A percentile compares a stretch with the other conserved stretches of the same genome.
Conservation (phyloP, 2,329 filamentous ascomycete genomes). For the Albifimbria verrucaria region DNA sequence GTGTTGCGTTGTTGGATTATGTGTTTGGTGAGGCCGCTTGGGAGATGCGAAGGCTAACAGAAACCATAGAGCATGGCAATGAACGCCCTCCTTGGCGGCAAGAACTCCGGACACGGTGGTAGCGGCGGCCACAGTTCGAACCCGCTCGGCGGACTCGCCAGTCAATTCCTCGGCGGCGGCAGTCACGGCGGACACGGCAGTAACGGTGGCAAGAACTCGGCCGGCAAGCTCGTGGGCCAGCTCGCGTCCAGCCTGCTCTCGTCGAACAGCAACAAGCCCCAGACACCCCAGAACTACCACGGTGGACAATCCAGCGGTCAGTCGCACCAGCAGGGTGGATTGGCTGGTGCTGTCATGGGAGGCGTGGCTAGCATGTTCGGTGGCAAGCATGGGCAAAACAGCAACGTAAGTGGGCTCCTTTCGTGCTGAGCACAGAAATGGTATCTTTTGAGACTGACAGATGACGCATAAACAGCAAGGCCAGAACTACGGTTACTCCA, state of each 20-base stretch:
- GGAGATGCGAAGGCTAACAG: not conserved
- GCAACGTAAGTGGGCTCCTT: slow-evolving; percentile 23
- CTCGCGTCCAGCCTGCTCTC: slow-evolving; percentile 55
- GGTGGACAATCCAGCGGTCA: slow-evolving; percentile 39
- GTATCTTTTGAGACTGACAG: slow-evolving; percentile 2
- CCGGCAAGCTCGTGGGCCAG: slow-evolving; percentile 56
- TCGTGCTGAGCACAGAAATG: not conserved
- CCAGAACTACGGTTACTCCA: slow-evolving; percentile 63
- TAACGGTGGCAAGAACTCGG: slow-evolving; percentile 34
- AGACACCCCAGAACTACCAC: slow-evolving; percentile 44
- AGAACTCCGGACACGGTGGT: slow-evolving; percentile 25
- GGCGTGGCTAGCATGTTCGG: slow-evolving; percentile 54
- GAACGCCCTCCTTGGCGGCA: slow-evolving; percentile 53
- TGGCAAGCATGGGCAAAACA: slow-evolving; percentile 35
- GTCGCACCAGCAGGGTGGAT: slow-evolving; percentile 38
- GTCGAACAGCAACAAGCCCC: slow-evolving; percentile 41
- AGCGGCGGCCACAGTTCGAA: slow-evolving; percentile 31
- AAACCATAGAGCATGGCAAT: slow-evolving; percentile 52
- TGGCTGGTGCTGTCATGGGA: slow-evolving; percentile 53
- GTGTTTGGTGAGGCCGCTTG: not conserved
- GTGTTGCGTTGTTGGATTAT: slow-evolving; percentile 9
- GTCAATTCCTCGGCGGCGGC: slow-evolving; percentile 38
- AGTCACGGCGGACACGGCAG: slow-evolving; percentile 29
- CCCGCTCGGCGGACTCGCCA: slow-evolving; percentile 41
- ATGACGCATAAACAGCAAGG: slow-evolving; percentile 28